Base-by-base conservation (phyloP, 805 yeast species). In the Yarrowia deformans region DNA sequence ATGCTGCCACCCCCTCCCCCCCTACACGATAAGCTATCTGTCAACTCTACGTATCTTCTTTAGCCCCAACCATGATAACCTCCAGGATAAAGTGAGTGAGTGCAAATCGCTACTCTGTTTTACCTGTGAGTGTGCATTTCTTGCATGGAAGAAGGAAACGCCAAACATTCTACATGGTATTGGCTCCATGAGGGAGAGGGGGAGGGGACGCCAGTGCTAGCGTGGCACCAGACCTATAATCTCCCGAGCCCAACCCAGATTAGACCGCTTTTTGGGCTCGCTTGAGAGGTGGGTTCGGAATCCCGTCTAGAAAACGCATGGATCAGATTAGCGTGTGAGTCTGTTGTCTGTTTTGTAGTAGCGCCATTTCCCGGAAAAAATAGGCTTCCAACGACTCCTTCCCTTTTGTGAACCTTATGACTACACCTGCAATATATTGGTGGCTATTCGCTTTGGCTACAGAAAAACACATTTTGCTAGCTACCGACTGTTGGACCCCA, bases 381-480 rank as follows among this genome's bases (percentile, higher is more conserved):
- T 54, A 54, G 35, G 60, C 60, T 39, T 54, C 32, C 64, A 56
- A 56, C 64, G 64, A 43, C 64, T 56, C 64, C 45, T 19, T 54
- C 16, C 60, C 34, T 54, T 54, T 56, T 56, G 64, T 56, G 64
- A 56, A 56, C 39, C 13, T 56, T 29, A 56, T 56, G 32, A 56
- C 64, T 42, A 56, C 64, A 56, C 64, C 64, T 39, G 23, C 64
- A 56, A 56, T 56, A 56, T 56, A 56, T 56, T 42, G 64, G 64
- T 56, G 48, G 49, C 64, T 56, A 56, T 56, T 56, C 64, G 64
- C 64, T 56, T 56, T 56, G 45, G 39, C 16, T 4, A 19, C 45
- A 37, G 10, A 54, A 39, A 54, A 29, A 8, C 29, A 12, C 48
- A 46, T 46, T 10, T 10, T 48, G 4, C 29, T 56, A n/a, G 39